Conservation (phyloP, 805 yeast species). For the Zygoascus biomembranicola region DNA sequence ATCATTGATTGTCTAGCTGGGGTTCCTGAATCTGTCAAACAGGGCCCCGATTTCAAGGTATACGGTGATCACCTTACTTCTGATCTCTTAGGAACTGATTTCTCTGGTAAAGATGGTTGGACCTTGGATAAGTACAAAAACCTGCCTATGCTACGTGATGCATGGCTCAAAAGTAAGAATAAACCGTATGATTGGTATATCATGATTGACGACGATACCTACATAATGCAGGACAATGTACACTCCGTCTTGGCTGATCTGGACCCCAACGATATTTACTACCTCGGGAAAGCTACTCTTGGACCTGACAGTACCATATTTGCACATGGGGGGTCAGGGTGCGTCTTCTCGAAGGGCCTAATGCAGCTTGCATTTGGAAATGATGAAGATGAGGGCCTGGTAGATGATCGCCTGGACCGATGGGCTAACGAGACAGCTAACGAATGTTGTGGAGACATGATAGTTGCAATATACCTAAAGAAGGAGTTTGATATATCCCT, state of each 20-base stretch:
- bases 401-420: slow-evolving; percentile 15
- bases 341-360: slow-evolving; percentile 27
- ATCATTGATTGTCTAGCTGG: slow-evolving; percentile 6
- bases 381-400: neutral
- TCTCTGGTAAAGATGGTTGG: neutral
- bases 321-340: slow-evolving; percentile 35
- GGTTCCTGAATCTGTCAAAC: neutral
- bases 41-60: neutral
- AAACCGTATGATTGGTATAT: slow-evolving; percentile 30
- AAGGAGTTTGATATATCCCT: slow-evolving; percentile 13
- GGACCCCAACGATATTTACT: slow-evolving; percentile 23
- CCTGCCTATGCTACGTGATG: neutral
- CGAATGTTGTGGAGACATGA: slow-evolving; percentile 31
- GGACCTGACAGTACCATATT: slow-evolving; percentile 18
- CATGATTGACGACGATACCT: slow-evolving; percentile 30
- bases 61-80: neutral
- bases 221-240: slow-evolving; percentile 24
- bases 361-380: slow-evolving; percentile 22
- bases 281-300: slow-evolving; percentile 25
- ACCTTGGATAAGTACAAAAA: neutral
- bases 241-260: slow-evolving; percentile 15
- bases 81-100: neutral
- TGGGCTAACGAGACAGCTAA: slow-evolving; percentile 13
- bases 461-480: slow-evolving; percentile 22
- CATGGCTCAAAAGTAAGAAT: neutral